Base-by-base conservation (phyloP, 305 asterid genomes). In the Vinca major region DNA sequence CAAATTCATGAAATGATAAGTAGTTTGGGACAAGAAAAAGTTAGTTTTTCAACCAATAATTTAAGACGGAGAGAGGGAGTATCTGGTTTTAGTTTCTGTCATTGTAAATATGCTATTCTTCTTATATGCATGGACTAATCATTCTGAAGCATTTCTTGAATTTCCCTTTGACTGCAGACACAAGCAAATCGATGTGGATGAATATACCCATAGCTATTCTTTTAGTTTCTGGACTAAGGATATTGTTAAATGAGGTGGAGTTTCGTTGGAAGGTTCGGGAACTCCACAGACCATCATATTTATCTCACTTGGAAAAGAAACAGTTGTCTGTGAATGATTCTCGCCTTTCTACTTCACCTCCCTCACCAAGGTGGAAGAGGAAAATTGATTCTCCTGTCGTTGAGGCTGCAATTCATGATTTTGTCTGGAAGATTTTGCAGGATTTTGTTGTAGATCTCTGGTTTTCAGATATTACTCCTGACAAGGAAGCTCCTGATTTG, bases 101-200 rank as follows among this genome's bases (percentile, higher is more conserved):
- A 0, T 16, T 51, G 61, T 13, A 55, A 13, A 49, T 45, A 16
- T 54, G 16, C 1, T 58, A 33, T 44, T 49, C 49, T 40, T 53
- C 63, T 39, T 39, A 13, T 43, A 10, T 43, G 40, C 47, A 13
- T 33, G 58, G 8, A 39, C 19, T 39, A n/a, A 49, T 62, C 36
- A 37, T 52, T 78, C 58, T 69, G 40, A 63, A 20, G 9, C 33
- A 9, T 77, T 66, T 62, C 50, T 54, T 67, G 62, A 19, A 49
- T 76, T 57, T 78, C 50, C 48, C 12, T 51, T 69, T 75, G 55
- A 37, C 78, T 80, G 88, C 96, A 94, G 99, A 91, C 68, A 83
- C 97, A 53, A 91, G 99, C 82, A 94, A 91, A 82, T 89, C 96
- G 40, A 88, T 94, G 95, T 82, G 92, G 80, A 89, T 91, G 96